These are phyloP conservation scores for Elsinoe australis DNA, from an alignment of 2,329 filamentous ascomycete genomes.

Conservation along the genomic window DNA sequence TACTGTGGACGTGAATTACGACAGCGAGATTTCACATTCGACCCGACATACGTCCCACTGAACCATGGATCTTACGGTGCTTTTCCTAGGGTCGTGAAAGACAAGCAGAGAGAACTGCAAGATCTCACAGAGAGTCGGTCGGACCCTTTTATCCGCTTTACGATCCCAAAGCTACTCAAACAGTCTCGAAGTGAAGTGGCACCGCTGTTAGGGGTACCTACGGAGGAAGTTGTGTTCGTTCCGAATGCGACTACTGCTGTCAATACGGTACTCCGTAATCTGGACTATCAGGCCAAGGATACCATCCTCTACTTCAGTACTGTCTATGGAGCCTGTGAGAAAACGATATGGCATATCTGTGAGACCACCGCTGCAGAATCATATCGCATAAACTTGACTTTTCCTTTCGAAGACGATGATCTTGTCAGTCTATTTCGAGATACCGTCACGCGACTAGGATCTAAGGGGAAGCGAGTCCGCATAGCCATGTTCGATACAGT, in stretches of 20 bases:
- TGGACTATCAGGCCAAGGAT: conserved; percentile 62
- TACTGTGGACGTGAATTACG: neutral
- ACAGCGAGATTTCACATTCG: neutral
- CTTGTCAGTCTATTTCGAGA: conserved; percentile 55
- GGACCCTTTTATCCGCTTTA: conserved; percentile 68
- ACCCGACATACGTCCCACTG: neutral
- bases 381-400: conserved; percentile 53
- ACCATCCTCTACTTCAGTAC: conserved; percentile 72
- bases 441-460: conserved; percentile 47
- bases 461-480: conserved; percentile 54
- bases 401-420: conserved; percentile 63
- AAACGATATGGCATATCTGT: conserved; percentile 62
- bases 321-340: conserved; percentile 70
- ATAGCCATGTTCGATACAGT: conserved; percentile 74
- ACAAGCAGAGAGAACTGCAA: conserved; percentile 57
- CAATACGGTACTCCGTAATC: conserved; percentile 71
- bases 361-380: conserved; percentile 53
- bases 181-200: conserved; percentile 58
- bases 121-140: conserved; percentile 59
- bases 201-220: conserved; percentile 56
- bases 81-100: conserved; percentile 56
- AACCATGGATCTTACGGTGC: conserved; percentile 67
- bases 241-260: conserved; percentile 71
- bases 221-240: conserved; percentile 65
- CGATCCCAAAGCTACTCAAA: conserved; percentile 56